Evolutionary conservation across 2,329 filamentous ascomycete genomes (phyloP), one percentile per base, ranked within the genome.

Genomic region (Hymenoscyphus occultus): DNA sequence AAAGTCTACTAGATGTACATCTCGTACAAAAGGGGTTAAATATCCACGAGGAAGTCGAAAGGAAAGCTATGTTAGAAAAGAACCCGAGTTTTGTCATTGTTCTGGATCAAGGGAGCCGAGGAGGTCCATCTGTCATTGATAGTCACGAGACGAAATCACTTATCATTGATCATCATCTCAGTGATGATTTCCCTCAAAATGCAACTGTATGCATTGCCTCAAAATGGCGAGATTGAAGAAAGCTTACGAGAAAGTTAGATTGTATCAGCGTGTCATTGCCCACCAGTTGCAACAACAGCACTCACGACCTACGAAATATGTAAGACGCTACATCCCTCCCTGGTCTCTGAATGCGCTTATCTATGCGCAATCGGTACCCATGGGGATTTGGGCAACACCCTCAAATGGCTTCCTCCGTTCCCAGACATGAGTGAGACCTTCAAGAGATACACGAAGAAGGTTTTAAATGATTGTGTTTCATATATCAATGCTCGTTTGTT

Each of bases 401-500:
- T 90, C 16, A 90, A 89, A 72, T 90, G 88, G 88, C 77, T 84
- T 28, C 80, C 82, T 0, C 88, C 88, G 0, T 90, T 90, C 67
- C 88, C 88, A 1, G 84, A 89, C 66, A 89, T 90, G 86, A 80
- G 78, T 19, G 74, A 79, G 0, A 83, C 83, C 0, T 85, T 90
- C 69, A 89, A 88, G 69, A 77, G 74, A 14, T 80, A 88, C 70
- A 84, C 85, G 0, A 90, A 87, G 70, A 89, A 86, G 68, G 76
- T 82, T 0, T 75, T 90, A 62, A 89, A 87, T 66, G 83, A 86
- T 14, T 86, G 86, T 2, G 86, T 90, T 0, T 83, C 85, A 0
- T 80, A 87, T 1, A 79, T 90, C 66, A 90, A 90, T 69, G 87
- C 87, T 22, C 87, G 72, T 73, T 68, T 22, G 72, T 66, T 12